A percentile compares a stretch with the other conserved stretches of the same genome.
Conservation (phyloP, 768 basidiomycete species). For the Phanerochaete carnosa region DNA sequence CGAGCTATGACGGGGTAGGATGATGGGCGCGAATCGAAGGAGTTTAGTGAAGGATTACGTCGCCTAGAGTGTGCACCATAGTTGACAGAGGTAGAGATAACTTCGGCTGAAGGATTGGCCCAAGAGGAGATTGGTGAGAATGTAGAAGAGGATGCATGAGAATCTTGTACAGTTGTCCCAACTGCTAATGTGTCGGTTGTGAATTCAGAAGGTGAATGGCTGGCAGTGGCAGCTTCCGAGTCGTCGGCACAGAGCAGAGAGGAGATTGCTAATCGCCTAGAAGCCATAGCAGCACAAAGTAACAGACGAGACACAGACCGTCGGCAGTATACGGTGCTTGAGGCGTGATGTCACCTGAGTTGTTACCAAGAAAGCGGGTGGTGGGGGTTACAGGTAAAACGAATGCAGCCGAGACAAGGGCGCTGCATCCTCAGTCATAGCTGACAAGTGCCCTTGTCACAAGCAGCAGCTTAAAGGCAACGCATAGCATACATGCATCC, state of each 20-base stretch:
- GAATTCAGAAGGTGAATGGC: background rate
- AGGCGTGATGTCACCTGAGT: background rate
- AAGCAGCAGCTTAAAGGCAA: background rate
- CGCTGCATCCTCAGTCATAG: background rate
- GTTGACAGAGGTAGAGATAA: slow-evolving; percentile 16
- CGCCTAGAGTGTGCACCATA: slow-evolving; percentile 8
- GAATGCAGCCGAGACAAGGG: slow-evolving; percentile 1
- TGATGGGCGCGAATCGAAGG: background rate
- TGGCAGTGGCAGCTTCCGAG: slow-evolving; percentile 7
- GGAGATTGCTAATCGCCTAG: slow-evolving; percentile 72
- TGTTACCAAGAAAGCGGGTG: background rate
- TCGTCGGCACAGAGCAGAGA: slow-evolving; percentile 65
- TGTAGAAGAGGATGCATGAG: background rate
- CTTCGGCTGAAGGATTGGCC: slow-evolving; percentile 1
- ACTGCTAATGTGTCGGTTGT: background rate
- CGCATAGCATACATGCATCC: too few species aligned
- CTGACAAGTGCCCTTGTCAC: background rate
- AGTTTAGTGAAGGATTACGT: slow-evolving; percentile 21
- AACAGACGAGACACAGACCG: background rate
- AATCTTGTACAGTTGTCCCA: background rate
- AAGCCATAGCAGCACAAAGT: slow-evolving; percentile 43
- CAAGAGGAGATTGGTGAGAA: background rate
- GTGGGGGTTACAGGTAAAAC: slow-evolving; percentile 7
- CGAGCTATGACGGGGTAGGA: background rate
- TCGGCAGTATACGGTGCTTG: background rate